Evolutionary conservation across 345 rosid species (phyloP), one percentile per base, ranked within the genome.

Genomic region (Litchi chinensis): DNA sequence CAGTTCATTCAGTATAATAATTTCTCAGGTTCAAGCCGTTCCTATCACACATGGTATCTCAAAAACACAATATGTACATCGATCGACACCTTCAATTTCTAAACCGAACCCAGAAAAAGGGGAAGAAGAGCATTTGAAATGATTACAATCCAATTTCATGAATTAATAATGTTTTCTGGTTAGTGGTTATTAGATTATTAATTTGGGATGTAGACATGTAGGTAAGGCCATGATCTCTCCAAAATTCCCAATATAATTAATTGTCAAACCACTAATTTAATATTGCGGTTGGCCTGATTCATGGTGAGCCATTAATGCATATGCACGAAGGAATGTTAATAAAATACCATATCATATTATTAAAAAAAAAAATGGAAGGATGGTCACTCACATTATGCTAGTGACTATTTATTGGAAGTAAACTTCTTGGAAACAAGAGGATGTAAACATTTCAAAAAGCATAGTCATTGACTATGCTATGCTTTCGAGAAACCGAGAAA

Each of bases 401-500:
- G 74, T 68, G 80, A 28, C 65, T 52, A 40, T 64, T 76, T 21
- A 3, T 63, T 56, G 76, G 50, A 22, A 40, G 79, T 74, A 32
- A 74, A 78, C 37, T 69, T 78, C 81, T 44, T 28, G 69, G 81
- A 82, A 82, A 75, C 72, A 7, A 74, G 57, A 63, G 32, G 11
- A 52, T 68, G 83, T 52, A 78, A 63, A 74, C 24, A 32, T 21
- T 18, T 18, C 21, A 63, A 73, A 67, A 40, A 72, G 65, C 12
- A 65, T 18, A 40, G 9, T 39, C 41, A 48, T 68, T 56, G 69
- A 65, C 41, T 59, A 18, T 59, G 75, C 69, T 28, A 18, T 59
- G 75, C 69, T 28, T 41, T 43, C 41, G 37, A 46, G 52, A 46
- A 46, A 11, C 1, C 8, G 19, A 63, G 52, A 71, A 78, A 70